Conservation (phyloP, 164 flowering plant genomes). For the Berberis thunbergii region DNA sequence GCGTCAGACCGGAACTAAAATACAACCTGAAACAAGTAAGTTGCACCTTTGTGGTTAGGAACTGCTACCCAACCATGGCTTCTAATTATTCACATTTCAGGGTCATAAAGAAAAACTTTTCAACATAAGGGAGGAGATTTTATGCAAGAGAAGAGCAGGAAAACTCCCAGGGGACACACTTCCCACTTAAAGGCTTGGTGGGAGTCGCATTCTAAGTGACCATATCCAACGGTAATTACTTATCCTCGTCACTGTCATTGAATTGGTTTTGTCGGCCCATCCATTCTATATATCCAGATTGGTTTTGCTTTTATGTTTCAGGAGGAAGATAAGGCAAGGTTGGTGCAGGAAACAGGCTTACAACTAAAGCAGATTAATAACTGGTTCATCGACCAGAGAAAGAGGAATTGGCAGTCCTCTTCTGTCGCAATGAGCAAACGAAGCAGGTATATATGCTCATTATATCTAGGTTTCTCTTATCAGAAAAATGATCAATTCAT, state of each 20-base stretch:
- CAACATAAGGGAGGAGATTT: conserved; percentile 67
- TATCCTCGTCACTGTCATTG: neutral
- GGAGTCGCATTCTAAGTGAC: conserved; percentile 86
- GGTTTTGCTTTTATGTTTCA: conserved; percentile 11
- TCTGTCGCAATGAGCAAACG: conserved; percentile 63
- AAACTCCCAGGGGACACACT: conserved; percentile 89
- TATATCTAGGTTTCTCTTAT: neutral
- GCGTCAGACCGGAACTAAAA: conserved; percentile 1
- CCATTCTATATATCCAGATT: neutral
- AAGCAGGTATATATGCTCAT: conserved; percentile 53
- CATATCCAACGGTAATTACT: conserved; percentile 70
- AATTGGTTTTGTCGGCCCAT: neutral
- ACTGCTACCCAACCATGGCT: neutral
- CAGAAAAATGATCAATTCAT: neutral
- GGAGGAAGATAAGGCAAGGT: conserved; percentile 86
- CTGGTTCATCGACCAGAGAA: conserved; percentile 88
- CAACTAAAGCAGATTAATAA: conserved; percentile 84
- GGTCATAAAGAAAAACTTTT: conserved; percentile 78
- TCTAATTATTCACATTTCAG: conserved; percentile 17
- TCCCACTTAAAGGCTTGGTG: conserved; percentile 78
- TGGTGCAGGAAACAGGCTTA: conserved; percentile 86
- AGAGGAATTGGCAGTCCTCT: conserved; percentile 84
- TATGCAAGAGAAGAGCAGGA: conserved; percentile 76
- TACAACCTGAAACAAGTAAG: conserved; percentile 1
- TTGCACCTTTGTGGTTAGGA: neutral